These are phyloP conservation scores for Salix dunnii DNA, from an alignment of 345 rosid genomes.

Conservation along the genomic window DNA sequence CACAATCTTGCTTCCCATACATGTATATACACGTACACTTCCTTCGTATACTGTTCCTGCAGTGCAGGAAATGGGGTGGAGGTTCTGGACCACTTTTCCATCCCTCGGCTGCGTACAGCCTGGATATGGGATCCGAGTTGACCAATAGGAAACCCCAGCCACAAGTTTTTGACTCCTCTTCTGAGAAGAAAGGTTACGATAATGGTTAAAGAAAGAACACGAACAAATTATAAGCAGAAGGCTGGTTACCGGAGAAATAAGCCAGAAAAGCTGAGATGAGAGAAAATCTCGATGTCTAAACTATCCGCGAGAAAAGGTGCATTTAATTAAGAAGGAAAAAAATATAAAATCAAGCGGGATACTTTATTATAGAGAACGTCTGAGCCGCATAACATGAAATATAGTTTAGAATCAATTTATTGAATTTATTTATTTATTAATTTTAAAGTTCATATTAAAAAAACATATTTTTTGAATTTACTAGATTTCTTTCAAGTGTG, in stretches of 20 bases:
- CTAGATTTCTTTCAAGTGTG: too few relatives aligned
- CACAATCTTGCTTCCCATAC: background rate
- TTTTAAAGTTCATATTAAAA: too few relatives aligned
- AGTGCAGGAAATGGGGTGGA: conserved; percentile 35
- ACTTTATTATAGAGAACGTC: too few relatives aligned
- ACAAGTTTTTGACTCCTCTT: conserved; percentile 8
- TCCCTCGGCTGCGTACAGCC: conserved; percentile 35
- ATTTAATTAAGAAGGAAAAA: background rate
- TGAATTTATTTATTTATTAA: too few relatives aligned
- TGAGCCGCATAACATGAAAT: too few relatives aligned
- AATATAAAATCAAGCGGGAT: too few relatives aligned
- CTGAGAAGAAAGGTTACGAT: background rate
- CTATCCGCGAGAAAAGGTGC: background rate
- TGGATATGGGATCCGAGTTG: conserved; percentile 35
- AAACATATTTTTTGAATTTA: too few relatives aligned
- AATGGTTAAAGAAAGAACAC: background rate
- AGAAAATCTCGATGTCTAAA: conserved; percentile 8
- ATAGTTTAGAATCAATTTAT: too few relatives aligned
- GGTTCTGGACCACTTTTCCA: background rate
- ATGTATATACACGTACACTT: too few relatives aligned
- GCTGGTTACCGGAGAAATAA: too few relatives aligned
- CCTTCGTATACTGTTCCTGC: conserved; percentile 23
- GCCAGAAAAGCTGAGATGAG: background rate
- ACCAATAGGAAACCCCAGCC: conserved; percentile 28
- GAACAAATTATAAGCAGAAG: background rate